Base-by-base conservation (phyloP, 257 asterid genomes). In the Cordia subcordata region DNA sequence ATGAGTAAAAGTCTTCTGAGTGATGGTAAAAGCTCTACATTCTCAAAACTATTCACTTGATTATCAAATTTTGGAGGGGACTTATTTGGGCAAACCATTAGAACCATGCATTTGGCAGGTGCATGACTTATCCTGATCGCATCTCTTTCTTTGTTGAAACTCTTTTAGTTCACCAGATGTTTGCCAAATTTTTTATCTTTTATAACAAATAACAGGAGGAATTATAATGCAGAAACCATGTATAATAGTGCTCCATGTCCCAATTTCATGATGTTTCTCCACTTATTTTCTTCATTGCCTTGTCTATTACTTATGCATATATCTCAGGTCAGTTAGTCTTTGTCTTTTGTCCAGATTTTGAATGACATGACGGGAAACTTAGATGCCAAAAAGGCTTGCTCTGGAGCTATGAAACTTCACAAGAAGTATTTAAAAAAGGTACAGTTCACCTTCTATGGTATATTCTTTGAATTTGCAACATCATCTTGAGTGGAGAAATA, bases 371-470 rank as follows among this genome's bases (percentile, higher is more conserved):
- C 95, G 10, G 97, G 97, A 8, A 85, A 78, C 68, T 67, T 89
- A 61, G 95, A 89, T 49, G 97, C 95, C 14, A 89, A 65, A 51
- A 86, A 84, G 73, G 95, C 97, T 16, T 89, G 95, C 63, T 61
- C 53, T 6, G 79, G 82, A 22, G 94, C 97, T 57, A 63, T 89
- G 84, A 89, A 89, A 77, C 86, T 89, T 74, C 97, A 86, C 82
- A 89, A 86, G 81, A 81, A 89, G 55, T 89, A 89, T 72, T 76
- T 89, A 5, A 89, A 72, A 65, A 82, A 84, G 94, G 96, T 85
- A 72, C 9, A 18, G 15, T 17, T 20, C 6, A 11, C 21, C 46
- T 9, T 60, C 18, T 46, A 16, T 14, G 3, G 35, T 27, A 27
- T 3, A 27, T 27, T 27, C 35, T 27, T 27, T 27, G 35, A 27